These are phyloP conservation scores for Chalciporus pseudorubinellus DNA, from an alignment of 768 basidiomycete species.

Conservation along the genomic window DNA sequence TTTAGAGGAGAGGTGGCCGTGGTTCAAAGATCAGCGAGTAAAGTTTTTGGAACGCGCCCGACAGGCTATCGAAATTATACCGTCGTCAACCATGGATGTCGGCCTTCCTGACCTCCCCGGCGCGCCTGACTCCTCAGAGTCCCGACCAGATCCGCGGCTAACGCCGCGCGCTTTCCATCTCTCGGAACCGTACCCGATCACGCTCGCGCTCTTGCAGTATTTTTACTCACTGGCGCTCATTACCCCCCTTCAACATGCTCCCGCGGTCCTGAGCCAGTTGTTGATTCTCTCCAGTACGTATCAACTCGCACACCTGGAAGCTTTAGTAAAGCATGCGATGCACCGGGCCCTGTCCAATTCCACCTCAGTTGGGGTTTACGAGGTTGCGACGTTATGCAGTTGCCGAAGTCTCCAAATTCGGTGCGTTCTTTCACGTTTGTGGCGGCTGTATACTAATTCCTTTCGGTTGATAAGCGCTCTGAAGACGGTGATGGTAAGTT, in stretches of 20 bases:
- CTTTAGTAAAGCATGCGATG: constrained; percentile 90
- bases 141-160: constrained; percentile 72
- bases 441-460: constrained; percentile 9
- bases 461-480: constrained; percentile 49
- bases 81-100: constrained; percentile 58
- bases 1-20: constrained; percentile 92
- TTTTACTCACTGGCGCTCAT: constrained; percentile 84
- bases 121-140: constrained; percentile 44
- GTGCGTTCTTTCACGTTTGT: constrained; percentile 42
- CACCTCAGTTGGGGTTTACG: constrained; percentile 89
- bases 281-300: constrained; percentile 84
- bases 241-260: constrained; percentile 89
- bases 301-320: constrained; percentile 68
- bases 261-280: constrained; percentile 85
- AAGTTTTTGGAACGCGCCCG: constrained; percentile 58
- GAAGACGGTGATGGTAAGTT: constrained; percentile 77
- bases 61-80: constrained; percentile 55
- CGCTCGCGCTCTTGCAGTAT: constrained; percentile 88
- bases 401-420: constrained; percentile 88
- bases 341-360: constrained; percentile 82
- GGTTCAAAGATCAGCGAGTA: constrained; percentile 78
- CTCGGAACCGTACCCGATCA: constrained; percentile 87
- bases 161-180: constrained; percentile 77
- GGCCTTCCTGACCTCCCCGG: constrained; percentile 62
- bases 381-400: constrained; percentile 89